A percentile compares a stretch with the other conserved stretches of the same genome.
These are phyloP conservation scores for Phytophthora aleatoria DNA, from an alignment of 352 stramenopile genomes.

Conservation along the genomic window DNA sequence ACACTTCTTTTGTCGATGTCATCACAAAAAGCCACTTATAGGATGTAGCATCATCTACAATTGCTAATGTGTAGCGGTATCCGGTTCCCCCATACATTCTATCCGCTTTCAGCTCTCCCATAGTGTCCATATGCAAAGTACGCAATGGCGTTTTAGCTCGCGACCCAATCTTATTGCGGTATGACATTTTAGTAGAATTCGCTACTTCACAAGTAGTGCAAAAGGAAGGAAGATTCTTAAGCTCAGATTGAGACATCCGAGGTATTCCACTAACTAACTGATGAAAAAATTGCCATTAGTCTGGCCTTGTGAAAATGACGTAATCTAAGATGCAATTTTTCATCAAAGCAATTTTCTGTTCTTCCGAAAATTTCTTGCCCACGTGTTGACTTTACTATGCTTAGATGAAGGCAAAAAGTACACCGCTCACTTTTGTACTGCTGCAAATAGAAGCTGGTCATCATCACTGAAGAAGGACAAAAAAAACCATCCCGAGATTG, in stretches of 20 bases:
- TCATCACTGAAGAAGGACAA: not conserved
- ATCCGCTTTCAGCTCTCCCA: not conserved
- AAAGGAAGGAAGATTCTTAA: not conserved
- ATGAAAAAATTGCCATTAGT: not conserved
- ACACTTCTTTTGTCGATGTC: not conserved
- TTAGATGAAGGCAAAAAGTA: not conserved
- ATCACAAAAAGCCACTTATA: not conserved
- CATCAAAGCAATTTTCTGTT: not conserved
- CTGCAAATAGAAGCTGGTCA: not conserved
- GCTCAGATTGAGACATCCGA: not conserved
- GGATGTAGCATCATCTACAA: not conserved
- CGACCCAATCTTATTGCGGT: not conserved
- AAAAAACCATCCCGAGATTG: not conserved
- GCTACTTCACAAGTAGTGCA: not conserved
- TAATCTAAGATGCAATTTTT: not conserved
- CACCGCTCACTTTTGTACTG: not conserved
- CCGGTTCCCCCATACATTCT: not conserved
- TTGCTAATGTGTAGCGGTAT: not conserved
- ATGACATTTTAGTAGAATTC: not conserved
- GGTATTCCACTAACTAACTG: not conserved
- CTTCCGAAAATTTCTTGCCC: not conserved
- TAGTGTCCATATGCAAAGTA: not conserved
- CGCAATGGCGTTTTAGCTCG: not conserved
- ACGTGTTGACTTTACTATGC: not conserved
- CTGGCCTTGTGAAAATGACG: not conserved